Percentiles rank a stretch among this genome's conserved stretches.
phyloP scores from a whole-genome alignment of 208 protist genomes.

The Vickermania ingenoplastis region DNA sequence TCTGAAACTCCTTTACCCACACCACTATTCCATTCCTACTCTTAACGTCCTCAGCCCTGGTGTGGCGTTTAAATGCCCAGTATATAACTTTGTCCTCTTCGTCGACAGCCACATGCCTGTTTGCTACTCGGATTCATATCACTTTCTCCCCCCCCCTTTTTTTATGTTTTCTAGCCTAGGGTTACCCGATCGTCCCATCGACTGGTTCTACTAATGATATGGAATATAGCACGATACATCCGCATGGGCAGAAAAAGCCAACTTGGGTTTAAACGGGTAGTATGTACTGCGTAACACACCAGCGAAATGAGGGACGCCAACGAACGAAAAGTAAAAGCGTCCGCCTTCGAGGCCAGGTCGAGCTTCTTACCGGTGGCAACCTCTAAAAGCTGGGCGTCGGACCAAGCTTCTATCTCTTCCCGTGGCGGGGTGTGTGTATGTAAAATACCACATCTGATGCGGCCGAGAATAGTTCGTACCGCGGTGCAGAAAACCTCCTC shows the following conservation, averaged over 20 bases:
- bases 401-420: neutral
- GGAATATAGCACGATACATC: neutral
- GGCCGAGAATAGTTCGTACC: neutral
- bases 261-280: neutral
- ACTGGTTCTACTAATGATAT: too few relatives aligned
- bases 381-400: constrained; percentile 1
- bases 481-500: neutral
- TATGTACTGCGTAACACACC: neutral
- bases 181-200: too few relatives aligned
- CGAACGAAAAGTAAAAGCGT: neutral
- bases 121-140: too few relatives aligned
- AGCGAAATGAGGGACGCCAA: constrained; percentile 2
- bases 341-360: neutral
- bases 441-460: constrained; percentile 8
- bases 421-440: constrained; percentile 5
- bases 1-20: too few relatives aligned
- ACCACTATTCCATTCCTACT: too few relatives aligned
- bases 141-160: too few relatives aligned
- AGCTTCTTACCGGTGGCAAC: constrained; percentile 5
- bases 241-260: neutral
- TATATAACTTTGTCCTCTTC: too few relatives aligned
- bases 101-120: too few relatives aligned
- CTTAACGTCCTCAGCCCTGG: too few relatives aligned
- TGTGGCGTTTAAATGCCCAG: too few relatives aligned
- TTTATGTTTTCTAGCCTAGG: too few relatives aligned